A percentile compares a stretch with the other conserved stretches of the same genome.
These are phyloP conservation scores for Vitis labrusca DNA, from an alignment of 164 flowering plant species.

Conservation along the genomic window DNA sequence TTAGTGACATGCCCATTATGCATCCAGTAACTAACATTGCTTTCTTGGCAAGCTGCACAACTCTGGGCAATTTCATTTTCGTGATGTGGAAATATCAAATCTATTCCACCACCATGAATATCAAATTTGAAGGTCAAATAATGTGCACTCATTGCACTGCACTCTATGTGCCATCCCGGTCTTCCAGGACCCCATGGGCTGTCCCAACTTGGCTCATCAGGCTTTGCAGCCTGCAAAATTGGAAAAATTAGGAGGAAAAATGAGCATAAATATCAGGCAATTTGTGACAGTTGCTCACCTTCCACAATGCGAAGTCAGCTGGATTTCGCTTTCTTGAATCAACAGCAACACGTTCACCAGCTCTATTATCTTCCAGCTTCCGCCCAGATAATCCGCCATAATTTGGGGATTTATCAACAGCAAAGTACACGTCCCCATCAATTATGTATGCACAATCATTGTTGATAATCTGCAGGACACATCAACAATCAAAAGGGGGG, in stretches of 20 bases:
- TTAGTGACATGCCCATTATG: slow-evolving; percentile 92
- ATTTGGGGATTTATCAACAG: no score
- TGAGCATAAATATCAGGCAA: background rate
- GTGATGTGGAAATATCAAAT: slow-evolving; percentile 94
- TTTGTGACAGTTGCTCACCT: slow-evolving; percentile 37
- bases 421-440: no score
- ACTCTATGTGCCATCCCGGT: slow-evolving; percentile 99
- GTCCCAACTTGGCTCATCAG: slow-evolving; percentile 89
- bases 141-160: slow-evolving; percentile 99
- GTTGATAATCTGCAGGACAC: no score
- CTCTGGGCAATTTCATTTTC: slow-evolving; percentile 96
- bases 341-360: no score
- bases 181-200: slow-evolving; percentile 99
- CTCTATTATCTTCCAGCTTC: no score
- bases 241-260: background rate
- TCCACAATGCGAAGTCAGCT: slow-evolving; percentile 98
- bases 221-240: slow-evolving; percentile 75
- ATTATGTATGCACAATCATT: no score
- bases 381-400: no score
- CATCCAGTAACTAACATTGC: slow-evolving; percentile 74
- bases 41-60: slow-evolving; percentile 77
- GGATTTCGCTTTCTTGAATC: no score
- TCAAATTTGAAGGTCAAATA: slow-evolving; percentile 71
- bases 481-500: no score
- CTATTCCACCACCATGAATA: slow-evolving; percentile 96